Percentiles rank a stretch among this genome's conserved stretches.
phyloP scores from a whole-genome alignment of 2,329 filamentous ascomycete species.

The Hypomyces perniciosus region DNA sequence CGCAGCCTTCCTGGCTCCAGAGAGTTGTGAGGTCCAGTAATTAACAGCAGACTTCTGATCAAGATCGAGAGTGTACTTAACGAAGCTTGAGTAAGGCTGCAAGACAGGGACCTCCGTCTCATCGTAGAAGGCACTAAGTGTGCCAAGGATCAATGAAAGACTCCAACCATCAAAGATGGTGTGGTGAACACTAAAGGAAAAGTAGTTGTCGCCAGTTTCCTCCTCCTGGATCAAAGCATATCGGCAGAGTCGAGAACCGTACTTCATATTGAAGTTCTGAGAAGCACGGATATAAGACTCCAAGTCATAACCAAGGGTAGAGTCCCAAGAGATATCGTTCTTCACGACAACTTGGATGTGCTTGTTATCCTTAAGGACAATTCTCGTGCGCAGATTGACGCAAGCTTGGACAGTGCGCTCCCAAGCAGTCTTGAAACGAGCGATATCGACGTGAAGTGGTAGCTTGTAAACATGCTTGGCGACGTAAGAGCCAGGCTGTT shows the following conservation, averaged over 20 bases:
- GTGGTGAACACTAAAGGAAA: conserved; percentile 2
- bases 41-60: background rate
- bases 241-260: conserved; percentile 9
- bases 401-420: conserved; percentile 4
- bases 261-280: conserved; percentile 1
- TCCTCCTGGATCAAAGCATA: conserved; percentile 11
- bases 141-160: background rate
- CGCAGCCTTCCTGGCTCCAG: background rate
- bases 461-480: conserved; percentile 3
- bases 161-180: conserved; percentile 6
- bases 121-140: background rate
- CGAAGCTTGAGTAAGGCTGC: conserved; percentile 1
- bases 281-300: background rate
- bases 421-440: conserved; percentile 4
- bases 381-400: background rate
- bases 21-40: conserved; percentile 3
- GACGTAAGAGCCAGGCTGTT: conserved; percentile 7
- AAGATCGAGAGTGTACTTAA: conserved; percentile 3
- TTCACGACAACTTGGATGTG: conserved; percentile 2
- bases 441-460: background rate
- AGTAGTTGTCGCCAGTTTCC: background rate
- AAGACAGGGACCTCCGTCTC: conserved; percentile 11
- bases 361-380: background rate
- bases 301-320: background rate
- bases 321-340: conserved; percentile 1